phyloP scores from a whole-genome alignment of 140 eudicot genomes.

The Anethum foeniculum region DNA sequence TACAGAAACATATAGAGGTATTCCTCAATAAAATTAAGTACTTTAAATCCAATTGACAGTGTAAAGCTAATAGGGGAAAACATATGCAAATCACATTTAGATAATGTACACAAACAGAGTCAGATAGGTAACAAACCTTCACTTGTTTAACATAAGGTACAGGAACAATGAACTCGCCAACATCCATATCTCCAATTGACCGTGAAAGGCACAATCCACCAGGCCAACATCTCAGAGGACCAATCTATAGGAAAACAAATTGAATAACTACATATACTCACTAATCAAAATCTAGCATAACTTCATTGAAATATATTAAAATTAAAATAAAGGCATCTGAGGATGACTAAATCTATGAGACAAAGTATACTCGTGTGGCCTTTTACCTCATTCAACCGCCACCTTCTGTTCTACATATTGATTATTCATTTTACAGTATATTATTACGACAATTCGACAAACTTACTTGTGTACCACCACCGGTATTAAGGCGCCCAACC shows the following conservation, averaged over 20 bases:
- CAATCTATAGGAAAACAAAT: constrained; percentile 33
- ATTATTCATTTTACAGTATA: background rate
- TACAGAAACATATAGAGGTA: no score
- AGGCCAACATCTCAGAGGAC: constrained; percentile 73
- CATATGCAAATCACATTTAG: background rate
- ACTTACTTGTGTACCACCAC: constrained; percentile 87
- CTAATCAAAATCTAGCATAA: background rate
- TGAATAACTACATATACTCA: background rate
- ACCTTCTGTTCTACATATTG: background rate
- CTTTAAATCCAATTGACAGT: background rate
- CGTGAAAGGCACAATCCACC: constrained; percentile 74
- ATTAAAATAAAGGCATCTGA: background rate
- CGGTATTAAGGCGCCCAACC: constrained; percentile 92
- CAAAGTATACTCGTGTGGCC: background rate
- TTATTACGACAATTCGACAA: background rate
- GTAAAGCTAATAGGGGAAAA: background rate
- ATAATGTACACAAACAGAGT: background rate
- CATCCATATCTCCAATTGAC: constrained; percentile 63
- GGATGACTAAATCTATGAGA: background rate
- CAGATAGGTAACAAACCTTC: constrained; percentile 34
- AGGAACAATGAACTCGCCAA: constrained; percentile 65
- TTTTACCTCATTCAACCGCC: background rate
- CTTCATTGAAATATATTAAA: background rate
- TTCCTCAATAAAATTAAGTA: background rate
- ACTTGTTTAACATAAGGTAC: constrained; percentile 65